phyloP scores from a whole-genome alignment of 192 early-diverging fungal species.

The Backusella parvicylindrica region DNA sequence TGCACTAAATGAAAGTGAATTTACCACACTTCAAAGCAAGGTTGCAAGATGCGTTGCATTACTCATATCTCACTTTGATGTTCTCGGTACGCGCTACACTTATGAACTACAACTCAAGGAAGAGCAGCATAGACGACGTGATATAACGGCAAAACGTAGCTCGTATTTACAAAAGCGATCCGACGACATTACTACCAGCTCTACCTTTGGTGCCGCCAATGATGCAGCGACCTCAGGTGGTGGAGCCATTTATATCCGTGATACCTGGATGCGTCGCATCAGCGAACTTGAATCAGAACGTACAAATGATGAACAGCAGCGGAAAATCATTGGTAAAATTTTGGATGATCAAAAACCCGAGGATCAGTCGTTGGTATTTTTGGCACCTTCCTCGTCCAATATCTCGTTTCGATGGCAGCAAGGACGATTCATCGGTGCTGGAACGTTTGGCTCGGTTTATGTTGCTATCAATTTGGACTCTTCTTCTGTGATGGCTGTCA shows the following conservation, averaged over 20 bases:
- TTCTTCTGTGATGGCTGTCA: conserved; percentile 86
- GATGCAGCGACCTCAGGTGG: conserved; percentile 10
- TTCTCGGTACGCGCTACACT: conserved; percentile 58
- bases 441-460: conserved; percentile 86
- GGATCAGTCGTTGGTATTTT: conserved; percentile 71
- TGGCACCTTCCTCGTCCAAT: conserved; percentile 73
- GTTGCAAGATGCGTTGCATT: conserved; percentile 78
- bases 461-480: conserved; percentile 80
- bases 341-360: conserved; percentile 74
- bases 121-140: conserved; percentile 31
- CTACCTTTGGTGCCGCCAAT: conserved; percentile 29
- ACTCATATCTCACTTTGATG: conserved; percentile 80
- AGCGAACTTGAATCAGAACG: conserved; percentile 51
- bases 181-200: conserved; percentile 24
- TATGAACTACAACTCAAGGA: conserved; percentile 33
- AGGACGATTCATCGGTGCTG: conserved; percentile 79
- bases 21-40: conserved; percentile 62
- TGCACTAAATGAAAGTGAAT: conserved; percentile 66
- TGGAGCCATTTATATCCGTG: conserved; percentile 32
- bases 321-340: conserved; percentile 69
- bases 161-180: conserved; percentile 11
- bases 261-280: conserved; percentile 51
- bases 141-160: conserved; percentile 18
- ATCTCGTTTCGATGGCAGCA: conserved; percentile 85
- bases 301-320: conserved; percentile 44